Evolutionary conservation across 805 yeast species (phyloP), one percentile per base, ranked within the genome.

Genomic region (Candida orba): DNA sequence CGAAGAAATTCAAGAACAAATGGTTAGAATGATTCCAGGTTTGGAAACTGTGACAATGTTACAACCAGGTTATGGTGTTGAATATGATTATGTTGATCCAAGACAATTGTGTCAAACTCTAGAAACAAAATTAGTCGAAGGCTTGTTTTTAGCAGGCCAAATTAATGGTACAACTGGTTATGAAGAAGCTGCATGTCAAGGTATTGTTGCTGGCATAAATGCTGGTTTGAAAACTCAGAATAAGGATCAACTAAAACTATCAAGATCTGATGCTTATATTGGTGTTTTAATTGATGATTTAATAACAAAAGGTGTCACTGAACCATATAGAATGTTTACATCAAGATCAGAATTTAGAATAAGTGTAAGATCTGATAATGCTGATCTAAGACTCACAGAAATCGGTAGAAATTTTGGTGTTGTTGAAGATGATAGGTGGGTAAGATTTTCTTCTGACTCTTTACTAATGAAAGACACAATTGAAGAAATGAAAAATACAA

Each of bases 31-130:
- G 68, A 85, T 93, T 48, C 84, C 88, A 4, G 99, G 99, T 0
- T 74, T 95, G 40, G 95, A 87, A 54, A 79, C 85, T 51, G 96
- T 84, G 0, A 69, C 66, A n/a, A 87, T 93, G 85, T 59, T 83
- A 12, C 96, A 90, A 58, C 96, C 97, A 0, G 99, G 97, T 0
- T 93, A 93, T 59, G 99, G 99, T n/a, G 99, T 93, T 2, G 99
- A 93, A 63, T 93, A 93, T 59, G 99, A 93, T 58, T 93, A 87
- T 60, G 82, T 93, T 25, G 96, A 93, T 57, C 99, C 99, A 3
- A 73, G 95, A 50, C 96, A 90, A 57, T 69, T 93, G 44, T 72
- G 72, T 42, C 73, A 71, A 37, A 84, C 95, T 0, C 64, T 93
- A 38, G 96, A 91, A 57, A 87, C 98, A 0, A 89, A 87, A 54